A percentile compares a stretch with the other conserved stretches of the same genome.
Evolutionary conservation across 495 filamentous ascomycete species (phyloP).

Genomic region (Talaromyces proteolyticus): DNA sequence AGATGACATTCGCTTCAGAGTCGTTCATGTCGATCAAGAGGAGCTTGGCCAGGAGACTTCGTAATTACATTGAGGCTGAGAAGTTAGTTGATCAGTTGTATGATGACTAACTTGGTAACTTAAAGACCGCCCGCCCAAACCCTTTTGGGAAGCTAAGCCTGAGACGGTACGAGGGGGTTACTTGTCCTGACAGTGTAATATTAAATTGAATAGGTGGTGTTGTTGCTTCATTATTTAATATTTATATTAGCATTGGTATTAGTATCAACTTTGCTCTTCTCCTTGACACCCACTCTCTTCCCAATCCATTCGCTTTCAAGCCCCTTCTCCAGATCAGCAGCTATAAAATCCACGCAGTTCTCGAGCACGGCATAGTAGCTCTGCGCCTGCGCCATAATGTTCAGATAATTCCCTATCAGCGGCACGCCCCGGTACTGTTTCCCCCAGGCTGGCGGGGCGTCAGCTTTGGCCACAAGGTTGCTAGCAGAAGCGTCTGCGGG

Average conservation of each 20-base stretch:
- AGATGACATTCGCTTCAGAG: not conserved
- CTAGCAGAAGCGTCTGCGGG: conserved; percentile 9
- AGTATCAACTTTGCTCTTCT: conserved; percentile 7
- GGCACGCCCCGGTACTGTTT: conserved; percentile 11
- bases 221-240: no score
- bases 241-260: no score
- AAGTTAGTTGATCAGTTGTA: not conserved
- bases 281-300: conserved; percentile 22
- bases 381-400: conserved; percentile 11
- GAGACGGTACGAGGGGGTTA: no score
- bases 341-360: conserved; percentile 29
- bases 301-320: conserved; percentile 14
- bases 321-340: conserved; percentile 23
- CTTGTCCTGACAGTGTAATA: no score
- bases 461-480: conserved; percentile 15
- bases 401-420: conserved; percentile 14
- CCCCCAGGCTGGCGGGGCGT: conserved; percentile 12
- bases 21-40: not conserved
- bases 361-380: conserved; percentile 20
- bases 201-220: no score
- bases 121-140: no score
- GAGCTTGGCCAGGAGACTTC: no score
- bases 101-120: no score
- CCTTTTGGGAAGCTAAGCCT: no score
- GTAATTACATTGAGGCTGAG: not conserved